Conservation (phyloP, 2,329 filamentous ascomycete species). For the Venturia nashicola region DNA sequence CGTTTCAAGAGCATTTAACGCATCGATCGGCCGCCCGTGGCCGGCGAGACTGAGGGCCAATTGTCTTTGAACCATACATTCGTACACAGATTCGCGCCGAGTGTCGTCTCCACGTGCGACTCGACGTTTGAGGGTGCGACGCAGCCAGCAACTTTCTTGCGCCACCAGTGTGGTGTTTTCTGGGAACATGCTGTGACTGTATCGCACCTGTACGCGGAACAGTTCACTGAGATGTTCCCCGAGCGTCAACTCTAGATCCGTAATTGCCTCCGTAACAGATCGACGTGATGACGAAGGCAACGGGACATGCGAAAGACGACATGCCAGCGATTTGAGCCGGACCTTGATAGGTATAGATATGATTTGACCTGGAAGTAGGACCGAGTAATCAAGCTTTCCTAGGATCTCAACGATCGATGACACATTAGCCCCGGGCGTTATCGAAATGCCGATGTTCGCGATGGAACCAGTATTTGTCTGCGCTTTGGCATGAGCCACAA, state of each 20-base stretch:
- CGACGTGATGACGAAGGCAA: background rate
- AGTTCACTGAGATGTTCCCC: slow-evolving; percentile 8
- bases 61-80: slow-evolving; percentile 1
- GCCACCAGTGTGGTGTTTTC: background rate
- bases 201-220: slow-evolving; percentile 4
- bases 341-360: slow-evolving; percentile 4
- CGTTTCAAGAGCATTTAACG: background rate
- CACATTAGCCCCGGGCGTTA: background rate
- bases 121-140: background rate
- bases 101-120: background rate
- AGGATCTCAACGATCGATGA: background rate
- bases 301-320: background rate
- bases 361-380: background rate
- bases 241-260: slow-evolving; percentile 7
- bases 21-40: background rate
- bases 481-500: background rate
- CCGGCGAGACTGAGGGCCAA: slow-evolving; percentile 1
- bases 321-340: slow-evolving; percentile 1
- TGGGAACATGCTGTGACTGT: slow-evolving; percentile 7
- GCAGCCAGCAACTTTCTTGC: slow-evolving; percentile 6
- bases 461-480: slow-evolving; percentile 2
- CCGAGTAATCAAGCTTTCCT: background rate
- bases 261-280: slow-evolving; percentile 3
- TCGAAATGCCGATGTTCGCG: background rate
- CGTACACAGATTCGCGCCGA: background rate